Evolutionary conservation across 108 stramenopile genomes (phyloP), one percentile per base, ranked within the genome.

Genomic region (Bacterosira constricta): DNA sequence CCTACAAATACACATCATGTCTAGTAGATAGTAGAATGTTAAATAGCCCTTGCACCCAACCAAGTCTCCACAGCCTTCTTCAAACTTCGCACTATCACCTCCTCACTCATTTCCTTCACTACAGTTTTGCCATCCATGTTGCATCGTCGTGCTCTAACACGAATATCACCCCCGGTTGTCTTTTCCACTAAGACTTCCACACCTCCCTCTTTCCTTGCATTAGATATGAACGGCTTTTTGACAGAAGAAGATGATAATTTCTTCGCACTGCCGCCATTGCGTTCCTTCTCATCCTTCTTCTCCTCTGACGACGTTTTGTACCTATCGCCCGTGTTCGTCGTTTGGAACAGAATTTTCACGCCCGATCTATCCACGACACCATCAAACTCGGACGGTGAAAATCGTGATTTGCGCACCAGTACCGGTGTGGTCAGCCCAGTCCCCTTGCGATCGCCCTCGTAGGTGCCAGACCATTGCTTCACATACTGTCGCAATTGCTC

Each of bases 391-490:
- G 55, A 56, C 15, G 55, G 36, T n/a, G n/a, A n/a, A n/a, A n/a
- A n/a, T n/a, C n/a, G n/a, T 37, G 66, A 65, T 32, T 77, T 53
- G 26, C 70, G 68, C 15, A 76, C 47, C 32, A 73, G 68, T 6
- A 90, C 80, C 17, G 93, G 93, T 6, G 93, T 94, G 23, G 93
- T 94, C 47, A 94, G 44, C 9, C 89, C 86, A 32, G 86, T 83
- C 25, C 83, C 80, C 38, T 80, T 72, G 35, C 78, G 86, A 54
- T 55, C 60, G 17, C 62, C 63, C 53, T 69, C 62, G 41, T 80
- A 66, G 13, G 71, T 45, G 25, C 68, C 68, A 0, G 86, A 85
- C 93, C 93, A 94, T 63, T 86, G 82, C 17, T 73, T 57, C 8
- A 94, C 35, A 49, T 90, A 91, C 47, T 85, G 78, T 6, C 70